Percentiles rank a stretch among this genome's conserved stretches.
phyloP scores from a whole-genome alignment of 202 grass and related monocot genomes.

The Zoysia matrella region DNA sequence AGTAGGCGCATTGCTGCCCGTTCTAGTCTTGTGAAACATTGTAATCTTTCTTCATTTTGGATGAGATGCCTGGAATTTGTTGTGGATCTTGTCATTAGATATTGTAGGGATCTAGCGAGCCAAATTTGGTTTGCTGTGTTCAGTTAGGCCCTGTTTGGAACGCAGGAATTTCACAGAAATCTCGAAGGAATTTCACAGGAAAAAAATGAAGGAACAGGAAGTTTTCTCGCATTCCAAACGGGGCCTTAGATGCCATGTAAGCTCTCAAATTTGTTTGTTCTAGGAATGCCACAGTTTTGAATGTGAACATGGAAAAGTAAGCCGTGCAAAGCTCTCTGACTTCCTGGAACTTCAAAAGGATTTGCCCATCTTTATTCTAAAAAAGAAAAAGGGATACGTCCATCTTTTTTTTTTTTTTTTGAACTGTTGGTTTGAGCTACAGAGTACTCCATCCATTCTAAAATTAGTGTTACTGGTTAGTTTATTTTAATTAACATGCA shows the following conservation, averaged over 20 bases:
- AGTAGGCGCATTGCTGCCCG: slow-evolving; percentile 33
- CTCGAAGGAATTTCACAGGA: too few species aligned
- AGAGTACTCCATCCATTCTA: too few species aligned
- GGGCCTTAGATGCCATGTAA: slow-evolving; percentile 24
- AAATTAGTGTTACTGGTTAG: too few species aligned
- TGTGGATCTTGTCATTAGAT: slow-evolving; percentile 42
- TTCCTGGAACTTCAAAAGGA: slow-evolving; percentile 31
- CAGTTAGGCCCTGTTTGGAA: slow-evolving; percentile 2
- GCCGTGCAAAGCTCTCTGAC: slow-evolving; percentile 24
- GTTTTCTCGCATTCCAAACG: too few species aligned
- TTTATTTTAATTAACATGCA: too few species aligned
- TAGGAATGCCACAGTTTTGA: slow-evolving; percentile 49
- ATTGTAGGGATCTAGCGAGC: slow-evolving; percentile 38
- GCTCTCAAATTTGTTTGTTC: slow-evolving; percentile 26
- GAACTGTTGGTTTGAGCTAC: not conserved
- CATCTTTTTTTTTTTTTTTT: not conserved
- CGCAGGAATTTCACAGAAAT: too few species aligned
- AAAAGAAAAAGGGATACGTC: not conserved
- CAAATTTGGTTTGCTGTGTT: slow-evolving; percentile 31
- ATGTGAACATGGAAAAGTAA: slow-evolving; percentile 15
- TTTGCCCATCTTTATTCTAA: too few species aligned
- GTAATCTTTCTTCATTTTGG: slow-evolving; percentile 44
- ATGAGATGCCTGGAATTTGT: slow-evolving; percentile 41
- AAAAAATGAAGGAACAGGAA: too few species aligned
- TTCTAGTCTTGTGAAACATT: slow-evolving; percentile 68